Base-by-base conservation (phyloP, 805 yeast species). In the Cyberlindnera maritima region DNA sequence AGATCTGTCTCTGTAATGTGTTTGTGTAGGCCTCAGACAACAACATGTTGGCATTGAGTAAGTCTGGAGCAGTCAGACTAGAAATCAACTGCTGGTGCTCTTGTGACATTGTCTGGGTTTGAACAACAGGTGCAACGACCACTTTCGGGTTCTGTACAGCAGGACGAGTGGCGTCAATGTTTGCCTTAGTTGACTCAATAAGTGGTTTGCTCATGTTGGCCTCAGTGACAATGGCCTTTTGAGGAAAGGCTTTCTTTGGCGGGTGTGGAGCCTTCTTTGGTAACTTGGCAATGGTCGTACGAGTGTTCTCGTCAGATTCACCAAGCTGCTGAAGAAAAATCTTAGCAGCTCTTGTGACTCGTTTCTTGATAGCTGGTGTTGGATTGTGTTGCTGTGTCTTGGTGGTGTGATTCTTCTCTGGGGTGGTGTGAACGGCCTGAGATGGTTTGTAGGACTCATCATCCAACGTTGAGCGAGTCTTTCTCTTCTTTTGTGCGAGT, bases 1-100 rank as follows among this genome's bases (percentile, higher is more conserved):
- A 59, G 8, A 70, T 70, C 46, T 70, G 72, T 17, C 61, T 58
- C 46, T 70, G 72, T 20, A 70, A 48, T 14, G 61, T 60, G 29
- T 61, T 60, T 2, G 75, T 69, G 36, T 68, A 66, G 1, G 68
- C 65, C 33, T 59, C 59, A 2, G 55, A 54, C 25, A 48, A 41
- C 37, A 54, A 32, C 12, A 47, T 49, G 20, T 53, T 15, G 42
- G 51, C 51, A 12, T 50, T 18, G 2, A 25, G 23, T 13, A 36
- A 23, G 19, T 36, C 29, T 21, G 15, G 28, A 4, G 18, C 31
- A 8, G 29, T 5, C 10, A 36, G 19, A 14, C n/a, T 36, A 7
- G 39, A 12, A 9, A 12, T 13, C 39, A 36, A 7, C 31, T 28
- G 31, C 31, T 28, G 31, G 11, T 28, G n/a, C 11, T 28, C 31